phyloP scores from a whole-genome alignment of 495 filamentous ascomycete species.

The Barbatosphaeria neglecta region DNA sequence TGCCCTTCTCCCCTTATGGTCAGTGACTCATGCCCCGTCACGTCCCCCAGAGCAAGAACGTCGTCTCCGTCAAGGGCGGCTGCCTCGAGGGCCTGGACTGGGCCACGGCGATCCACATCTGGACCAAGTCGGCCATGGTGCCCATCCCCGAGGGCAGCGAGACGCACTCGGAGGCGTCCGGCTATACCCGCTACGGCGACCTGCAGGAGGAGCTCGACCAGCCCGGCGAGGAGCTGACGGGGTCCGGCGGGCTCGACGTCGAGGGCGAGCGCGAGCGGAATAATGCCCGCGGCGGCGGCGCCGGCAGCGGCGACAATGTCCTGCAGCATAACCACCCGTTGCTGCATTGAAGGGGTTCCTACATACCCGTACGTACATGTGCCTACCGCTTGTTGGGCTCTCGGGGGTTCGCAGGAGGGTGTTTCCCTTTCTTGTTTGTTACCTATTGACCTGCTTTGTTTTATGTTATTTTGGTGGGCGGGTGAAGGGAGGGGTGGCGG shows the following conservation, averaged over 20 bases:
- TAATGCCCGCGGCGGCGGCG: neutral
- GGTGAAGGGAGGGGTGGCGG: no score
- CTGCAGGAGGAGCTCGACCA: constrained; percentile 29
- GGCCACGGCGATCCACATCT: constrained; percentile 46
- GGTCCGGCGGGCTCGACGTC: constrained; percentile 10
- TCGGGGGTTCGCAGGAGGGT: no score
- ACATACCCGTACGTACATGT: no score
- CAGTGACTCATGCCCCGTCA: neutral
- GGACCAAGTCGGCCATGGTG: constrained; percentile 50
- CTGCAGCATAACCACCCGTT: no score
- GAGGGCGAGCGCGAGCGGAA: neutral
- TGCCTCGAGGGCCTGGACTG: constrained; percentile 49
- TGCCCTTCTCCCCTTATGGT: no score
- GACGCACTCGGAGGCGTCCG: constrained; percentile 31
- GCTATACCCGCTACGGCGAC: constrained; percentile 21
- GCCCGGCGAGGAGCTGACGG: constrained; percentile 13
- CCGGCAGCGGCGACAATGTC: no score
- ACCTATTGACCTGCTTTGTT: no score
- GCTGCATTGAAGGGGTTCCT: no score
- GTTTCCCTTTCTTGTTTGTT: no score
- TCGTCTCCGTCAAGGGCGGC: constrained; percentile 49
- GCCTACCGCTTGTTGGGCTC: no score
- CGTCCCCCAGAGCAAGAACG: constrained; percentile 29
- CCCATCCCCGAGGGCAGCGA: constrained; percentile 49
- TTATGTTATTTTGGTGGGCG: no score